phyloP scores from a whole-genome alignment of 176 grass and related monocot species.

The sorghum (Sorghum bicolor) region DNA sequence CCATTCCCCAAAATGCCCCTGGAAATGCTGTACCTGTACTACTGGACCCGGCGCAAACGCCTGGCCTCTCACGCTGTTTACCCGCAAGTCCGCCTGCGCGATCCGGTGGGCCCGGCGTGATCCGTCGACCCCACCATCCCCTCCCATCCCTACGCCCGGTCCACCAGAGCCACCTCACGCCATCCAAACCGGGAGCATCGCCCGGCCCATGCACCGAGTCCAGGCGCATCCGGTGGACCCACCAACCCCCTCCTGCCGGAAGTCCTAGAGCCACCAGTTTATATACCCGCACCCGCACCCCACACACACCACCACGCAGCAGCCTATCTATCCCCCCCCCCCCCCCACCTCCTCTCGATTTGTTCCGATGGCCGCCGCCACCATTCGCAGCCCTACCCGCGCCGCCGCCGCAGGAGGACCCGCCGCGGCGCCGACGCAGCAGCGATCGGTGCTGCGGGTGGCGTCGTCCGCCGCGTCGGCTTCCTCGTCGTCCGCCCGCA shows the following conservation, averaged over 20 bases:
- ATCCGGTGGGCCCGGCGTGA: slow-evolving; percentile 15
- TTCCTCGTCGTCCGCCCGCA: background rate
- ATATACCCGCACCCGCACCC: slow-evolving; percentile 32
- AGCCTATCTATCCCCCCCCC: background rate
- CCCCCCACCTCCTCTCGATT: background rate
- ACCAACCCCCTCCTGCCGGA: slow-evolving; percentile 17
- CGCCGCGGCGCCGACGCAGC: background rate
- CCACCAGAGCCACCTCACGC: background rate
- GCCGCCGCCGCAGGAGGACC: background rate
- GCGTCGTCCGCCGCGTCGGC: too few relatives aligned
- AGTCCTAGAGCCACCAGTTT: background rate
- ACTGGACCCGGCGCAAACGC: background rate
- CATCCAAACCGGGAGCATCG: fast-evolving
- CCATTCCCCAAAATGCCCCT: background rate
- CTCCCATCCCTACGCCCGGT: background rate
- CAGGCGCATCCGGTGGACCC: background rate
- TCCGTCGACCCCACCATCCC: background rate
- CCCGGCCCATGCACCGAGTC: background rate
- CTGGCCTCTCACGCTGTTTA: background rate
- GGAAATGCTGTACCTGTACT: background rate
- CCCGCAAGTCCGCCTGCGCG: background rate
- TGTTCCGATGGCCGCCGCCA: slow-evolving; percentile 11
- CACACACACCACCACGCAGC: background rate
- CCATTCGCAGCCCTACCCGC: slow-evolving; percentile 47
- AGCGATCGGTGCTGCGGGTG: background rate